Base-by-base conservation (phyloP, 1,284 basidiomycete genomes). In the Ustilago curta region DNA sequence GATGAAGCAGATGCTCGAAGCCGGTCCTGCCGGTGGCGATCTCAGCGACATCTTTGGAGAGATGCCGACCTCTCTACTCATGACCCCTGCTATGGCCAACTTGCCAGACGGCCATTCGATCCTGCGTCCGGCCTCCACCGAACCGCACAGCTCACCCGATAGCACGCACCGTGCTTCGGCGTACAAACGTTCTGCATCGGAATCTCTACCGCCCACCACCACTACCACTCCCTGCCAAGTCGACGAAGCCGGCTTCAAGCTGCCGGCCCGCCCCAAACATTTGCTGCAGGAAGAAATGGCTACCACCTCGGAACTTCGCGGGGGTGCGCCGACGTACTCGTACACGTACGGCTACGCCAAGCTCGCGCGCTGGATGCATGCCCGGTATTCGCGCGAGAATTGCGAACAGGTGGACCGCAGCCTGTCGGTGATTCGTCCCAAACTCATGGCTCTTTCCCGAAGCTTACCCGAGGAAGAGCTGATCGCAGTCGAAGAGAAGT, bases 341-440 rank as follows among this genome's bases (percentile, higher is more conserved):
- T 77, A 73, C 54, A 73, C 74, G 9, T 77, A 69, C 43, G 74
- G 74, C 8, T 77, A 73, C 29, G 74, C 74, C 59, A 77, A 77
- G 40, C 45, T 77, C 2, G 74, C 74, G 0, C 57, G 65, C 14
- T 77, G 74, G 74, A 77, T 77, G 70, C 65, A 77, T 21, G 67
- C 66, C 2, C 65, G 70, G 7, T 77, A 44, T 47, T 60, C 70
- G 4, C 59, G 63, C 23, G 60, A 52, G 31, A 55, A 43, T 25
- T 67, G 70, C 66, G 66, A 70, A 49, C n/a, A 45, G 23, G 69
- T 77, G 18, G 74, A 77, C 23, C 66, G 50, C 4, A 53, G 48
- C 11, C 67, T 77, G 7, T 58, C 47, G 0, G 39, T 57, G 3
- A 58, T 74, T 11, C 75, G 75, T 16, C 75, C 69, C 43, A 59